Conservation (phyloP, 164 flowering plant genomes). For the Sedum album region DNA sequence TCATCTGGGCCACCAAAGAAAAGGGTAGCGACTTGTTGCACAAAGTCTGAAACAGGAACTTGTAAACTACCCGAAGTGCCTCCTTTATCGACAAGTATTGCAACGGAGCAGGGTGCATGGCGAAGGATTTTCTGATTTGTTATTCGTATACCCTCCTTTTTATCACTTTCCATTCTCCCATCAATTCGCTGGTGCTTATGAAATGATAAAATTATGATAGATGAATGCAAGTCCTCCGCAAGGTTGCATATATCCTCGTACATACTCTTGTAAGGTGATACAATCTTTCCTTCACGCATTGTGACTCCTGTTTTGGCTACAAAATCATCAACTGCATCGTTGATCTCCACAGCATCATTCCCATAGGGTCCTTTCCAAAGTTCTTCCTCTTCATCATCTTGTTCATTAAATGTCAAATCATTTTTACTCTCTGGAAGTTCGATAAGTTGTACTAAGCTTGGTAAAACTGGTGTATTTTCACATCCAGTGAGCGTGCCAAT, state of each 20-base stretch:
- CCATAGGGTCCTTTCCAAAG: conserved; percentile 37
- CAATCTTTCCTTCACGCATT: conserved; percentile 30
- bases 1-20: conserved; percentile 75
- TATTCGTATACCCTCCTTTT: conserved; percentile 38
- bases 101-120: conserved; percentile 55
- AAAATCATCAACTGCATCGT: conserved; percentile 42
- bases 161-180: conserved; percentile 43
- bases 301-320: conserved; percentile 27
- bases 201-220: conserved; percentile 56
- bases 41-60: conserved; percentile 15
- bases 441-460: conserved; percentile 55
- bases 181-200: conserved; percentile 74
- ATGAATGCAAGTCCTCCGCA: conserved; percentile 45
- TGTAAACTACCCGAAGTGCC: conserved; percentile 21
- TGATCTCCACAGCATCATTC: conserved; percentile 49
- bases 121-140: conserved; percentile 58
- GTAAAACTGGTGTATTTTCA: conserved; percentile 21
- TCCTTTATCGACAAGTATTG: conserved; percentile 47
- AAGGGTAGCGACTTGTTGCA: conserved; percentile 42
- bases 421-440: conserved; percentile 40
- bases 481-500: conserved; percentile 24
- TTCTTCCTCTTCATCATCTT: conserved; percentile 35
- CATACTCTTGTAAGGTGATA: conserved; percentile 31
- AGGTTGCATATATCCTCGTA: conserved; percentile 48
- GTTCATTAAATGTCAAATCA: conserved; percentile 37